Base-by-base conservation (phyloP, 2,329 filamentous ascomycete genomes). In the Sarocladiaceae sp. region DNA sequence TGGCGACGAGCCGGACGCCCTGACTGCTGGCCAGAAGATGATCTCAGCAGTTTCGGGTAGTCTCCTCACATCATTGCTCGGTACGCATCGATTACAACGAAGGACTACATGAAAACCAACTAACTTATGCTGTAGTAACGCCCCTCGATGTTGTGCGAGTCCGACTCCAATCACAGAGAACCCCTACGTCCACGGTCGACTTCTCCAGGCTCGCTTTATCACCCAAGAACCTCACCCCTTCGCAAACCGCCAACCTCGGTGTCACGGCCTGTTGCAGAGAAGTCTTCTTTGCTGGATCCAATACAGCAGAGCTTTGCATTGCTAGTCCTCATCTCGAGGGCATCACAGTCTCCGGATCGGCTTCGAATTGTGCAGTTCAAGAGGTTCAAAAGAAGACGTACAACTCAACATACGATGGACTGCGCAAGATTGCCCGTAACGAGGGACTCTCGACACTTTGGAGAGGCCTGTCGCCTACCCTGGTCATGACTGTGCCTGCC, bases 131-230 rank as follows among this genome's bases (percentile, higher is more conserved):
- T 53, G 8, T 59, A 95, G 93, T 96, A 28, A 99, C 94, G 4
- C 94, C 94, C 44, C 85, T 99, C 50, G 94, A 99, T 65, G 94
- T 99, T 56, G 94, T 99, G 55, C 90, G 94, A 56, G 90, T 99
- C 44, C 90, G 94, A 56, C 78, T 96, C 51, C 94, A 99, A 70
- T 93, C 94, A 2, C 93, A 97, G 64, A 76, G 64, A 69, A 53
- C 71, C 51, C 69, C 77, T 56, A 64, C 68, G 53, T 73, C 79
- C 60, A 67, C 74, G 58, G 71, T 78, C 63, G 73, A 80, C 61
- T 75, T 82, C 59, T 72, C 79, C 64, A 74, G 77, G 69, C 68
- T 86, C 66, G 67, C 80, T 61, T 59, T 83, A 64, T 70, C 79
- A 60, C 71, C 79, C 60, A 65, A 78, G 59, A 83, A 81, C 64